Evolutionary conservation across 805 yeast genomes (phyloP), one percentile per base, ranked within the genome.

Genomic region (Yarrowia sp.): DNA sequence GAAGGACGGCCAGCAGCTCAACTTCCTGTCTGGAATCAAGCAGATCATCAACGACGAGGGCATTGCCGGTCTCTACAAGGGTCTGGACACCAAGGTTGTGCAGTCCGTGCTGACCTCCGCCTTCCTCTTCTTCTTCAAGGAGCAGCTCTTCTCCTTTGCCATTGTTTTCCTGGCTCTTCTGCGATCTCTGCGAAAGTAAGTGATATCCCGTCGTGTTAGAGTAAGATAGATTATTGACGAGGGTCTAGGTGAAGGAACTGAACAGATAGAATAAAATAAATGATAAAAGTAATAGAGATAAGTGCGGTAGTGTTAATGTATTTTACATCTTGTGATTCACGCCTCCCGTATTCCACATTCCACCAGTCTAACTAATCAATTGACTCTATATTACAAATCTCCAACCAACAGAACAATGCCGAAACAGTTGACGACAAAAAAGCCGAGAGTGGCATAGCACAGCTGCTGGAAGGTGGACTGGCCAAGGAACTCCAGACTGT

Each of bases 61-160:
- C 11, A 72, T 91, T 53, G 81, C 82, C 48, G 90, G 92, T 1
- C 86, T 93, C 70, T 93, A 92, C 80, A 87, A 88, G 63, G 98
- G 98, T 0, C 83, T 93, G 71, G 81, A 85, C 67, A 86, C 92
- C 68, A 93, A 93, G 79, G 82, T 94, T 70, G 78, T 88, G 35
- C 98, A 93, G 80, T 87, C 93, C 70, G 92, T 94, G 58, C 77
- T 89, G 69, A 92, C 97, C 48, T 94, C 97, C 2, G 97, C 97
- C 0, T 90, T 93, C 74, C 82, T 93, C 75, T 93, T 93, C 76
- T 90, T 88, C 78, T 92, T 93, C 80, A 93, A 93, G 80, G 97
- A 93, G 78, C 92, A 90, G 78, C 84, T 92, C 72, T 87, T 89
- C 69, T 75, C 81, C 2, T 82, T 88, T 56, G 85, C 91, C 58